Percentiles rank a stretch among this genome's conserved stretches.
These are phyloP conservation scores for Shiraia bambusicola DNA, from an alignment of 2,329 filamentous ascomycete genomes.

Conservation along the genomic window DNA sequence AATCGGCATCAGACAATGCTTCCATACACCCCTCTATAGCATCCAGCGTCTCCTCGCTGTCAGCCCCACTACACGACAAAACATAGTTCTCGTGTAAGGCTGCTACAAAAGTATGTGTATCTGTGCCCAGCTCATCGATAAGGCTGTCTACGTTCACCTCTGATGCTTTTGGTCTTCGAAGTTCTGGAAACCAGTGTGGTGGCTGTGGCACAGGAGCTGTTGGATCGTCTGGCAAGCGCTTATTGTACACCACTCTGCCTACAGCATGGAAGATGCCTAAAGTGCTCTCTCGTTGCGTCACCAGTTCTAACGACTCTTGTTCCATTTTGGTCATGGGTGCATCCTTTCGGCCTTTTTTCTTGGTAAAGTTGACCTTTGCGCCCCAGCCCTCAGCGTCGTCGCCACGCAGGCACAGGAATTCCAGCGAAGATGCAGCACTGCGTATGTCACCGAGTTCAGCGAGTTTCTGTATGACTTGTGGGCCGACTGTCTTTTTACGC, in stretches of 20 bases:
- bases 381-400: constrained; percentile 83
- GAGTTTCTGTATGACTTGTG: constrained; percentile 73
- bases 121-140: constrained; percentile 92
- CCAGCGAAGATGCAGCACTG: constrained; percentile 86
- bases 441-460: constrained; percentile 89
- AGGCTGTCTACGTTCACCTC: constrained; percentile 63
- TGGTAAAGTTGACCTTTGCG: constrained; percentile 67
- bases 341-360: constrained; percentile 57
- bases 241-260: constrained; percentile 96
- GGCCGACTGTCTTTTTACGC: constrained; percentile 72
- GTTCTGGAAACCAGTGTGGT: constrained; percentile 50
- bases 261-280: constrained; percentile 95
- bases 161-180: constrained; percentile 46
- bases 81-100: constrained; percentile 93
- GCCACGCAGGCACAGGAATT: constrained; percentile 86
- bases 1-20: constrained; percentile 80
- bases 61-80: constrained; percentile 70
- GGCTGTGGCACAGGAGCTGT: constrained; percentile 44
- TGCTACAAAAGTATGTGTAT: constrained; percentile 85
- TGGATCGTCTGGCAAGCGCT: constrained; percentile 60
- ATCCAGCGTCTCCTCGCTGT: constrained; percentile 66
- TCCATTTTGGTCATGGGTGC: constrained; percentile 72
- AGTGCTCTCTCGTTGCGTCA: constrained; percentile 84
- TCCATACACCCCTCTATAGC: constrained; percentile 84
- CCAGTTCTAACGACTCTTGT: constrained; percentile 72